phyloP scores from a whole-genome alignment of 2,329 filamentous ascomycete genomes.

The Neopestalotiopsis clavispora region DNA sequence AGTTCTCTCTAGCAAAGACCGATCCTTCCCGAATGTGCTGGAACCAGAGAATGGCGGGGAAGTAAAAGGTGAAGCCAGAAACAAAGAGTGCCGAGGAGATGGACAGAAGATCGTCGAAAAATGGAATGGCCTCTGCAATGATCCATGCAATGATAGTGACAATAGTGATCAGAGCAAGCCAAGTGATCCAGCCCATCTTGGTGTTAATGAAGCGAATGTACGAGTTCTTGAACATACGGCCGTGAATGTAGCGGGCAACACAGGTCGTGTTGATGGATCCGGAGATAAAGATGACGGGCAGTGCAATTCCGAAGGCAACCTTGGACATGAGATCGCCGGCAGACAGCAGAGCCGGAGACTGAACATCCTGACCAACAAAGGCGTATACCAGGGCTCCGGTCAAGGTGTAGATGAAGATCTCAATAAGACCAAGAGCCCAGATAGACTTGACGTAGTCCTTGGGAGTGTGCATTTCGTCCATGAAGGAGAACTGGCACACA shows the following conservation, averaged over 20 bases:
- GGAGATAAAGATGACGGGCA: slow-evolving; percentile 68
- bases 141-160: slow-evolving; percentile 71
- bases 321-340: slow-evolving; percentile 58
- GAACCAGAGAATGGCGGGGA: slow-evolving; percentile 41
- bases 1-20: slow-evolving; percentile 33
- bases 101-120: slow-evolving; percentile 71
- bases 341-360: slow-evolving; percentile 65
- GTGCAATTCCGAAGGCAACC: slow-evolving; percentile 65
- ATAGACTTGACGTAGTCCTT: slow-evolving; percentile 45
- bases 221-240: slow-evolving; percentile 36
- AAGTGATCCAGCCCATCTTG: slow-evolving; percentile 43
- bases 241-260: slow-evolving; percentile 44
- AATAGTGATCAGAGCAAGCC: slow-evolving; percentile 61
- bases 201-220: slow-evolving; percentile 39
- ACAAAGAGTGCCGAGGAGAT: slow-evolving; percentile 56
- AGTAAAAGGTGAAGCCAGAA: slow-evolving; percentile 49
- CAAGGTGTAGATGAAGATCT: slow-evolving; percentile 63
- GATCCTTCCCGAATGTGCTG: slow-evolving; percentile 36
- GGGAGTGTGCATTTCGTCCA: slow-evolving; percentile 47
- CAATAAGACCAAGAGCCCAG: slow-evolving; percentile 56
- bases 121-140: slow-evolving; percentile 74
- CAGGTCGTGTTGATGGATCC: slow-evolving; percentile 66
- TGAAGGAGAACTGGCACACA: slow-evolving; percentile 43
- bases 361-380: slow-evolving; percentile 61
- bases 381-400: slow-evolving; percentile 67